phyloP scores from a whole-genome alignment of 2,329 filamentous ascomycete species.

The Fusarium tricinctum region DNA sequence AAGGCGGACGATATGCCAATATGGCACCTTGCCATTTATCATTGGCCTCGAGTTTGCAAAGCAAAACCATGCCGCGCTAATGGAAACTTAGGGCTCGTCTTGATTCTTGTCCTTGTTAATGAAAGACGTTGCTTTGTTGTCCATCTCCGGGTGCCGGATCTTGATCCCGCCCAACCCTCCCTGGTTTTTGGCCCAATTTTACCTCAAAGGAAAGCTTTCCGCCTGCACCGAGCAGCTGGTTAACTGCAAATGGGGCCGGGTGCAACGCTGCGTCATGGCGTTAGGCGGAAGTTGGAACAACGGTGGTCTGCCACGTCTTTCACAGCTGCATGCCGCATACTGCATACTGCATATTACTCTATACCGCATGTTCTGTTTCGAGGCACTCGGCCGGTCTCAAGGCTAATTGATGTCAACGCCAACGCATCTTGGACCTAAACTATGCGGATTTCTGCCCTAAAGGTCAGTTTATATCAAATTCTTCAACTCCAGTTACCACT shows the following conservation, averaged over 20 bases:
- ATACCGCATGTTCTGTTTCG: constrained; percentile 7
- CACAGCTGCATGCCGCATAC: constrained; percentile 21
- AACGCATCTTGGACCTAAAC: neutral
- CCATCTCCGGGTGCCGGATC: constrained; percentile 45
- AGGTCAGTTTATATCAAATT: neutral
- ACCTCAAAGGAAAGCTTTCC: constrained; percentile 11
- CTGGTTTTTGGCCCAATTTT: constrained; percentile 11
- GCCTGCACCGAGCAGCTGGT: constrained; percentile 48
- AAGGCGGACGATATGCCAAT: neutral
- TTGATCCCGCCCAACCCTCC: constrained; percentile 38
- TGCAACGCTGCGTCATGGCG: constrained; percentile 42
- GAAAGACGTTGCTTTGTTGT: constrained; percentile 1
- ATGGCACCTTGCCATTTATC: too few relatives aligned
- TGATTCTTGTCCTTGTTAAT: neutral
- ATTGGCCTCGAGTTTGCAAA: too few relatives aligned
- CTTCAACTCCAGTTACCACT: neutral
- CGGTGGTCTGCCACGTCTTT: constrained; percentile 32
- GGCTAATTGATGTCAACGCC: neutral
- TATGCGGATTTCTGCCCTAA: neutral
- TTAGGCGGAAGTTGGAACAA: constrained; percentile 18
- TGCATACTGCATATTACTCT: neutral
- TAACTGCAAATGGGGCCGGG: constrained; percentile 33
- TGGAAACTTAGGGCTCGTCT: constrained; percentile 9
- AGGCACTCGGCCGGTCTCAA: constrained; percentile 11
- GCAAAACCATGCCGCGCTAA: neutral